Evolutionary conservation across 768 basidiomycete genomes (phyloP).

Genomic region (Lactarius deliciosus): DNA sequence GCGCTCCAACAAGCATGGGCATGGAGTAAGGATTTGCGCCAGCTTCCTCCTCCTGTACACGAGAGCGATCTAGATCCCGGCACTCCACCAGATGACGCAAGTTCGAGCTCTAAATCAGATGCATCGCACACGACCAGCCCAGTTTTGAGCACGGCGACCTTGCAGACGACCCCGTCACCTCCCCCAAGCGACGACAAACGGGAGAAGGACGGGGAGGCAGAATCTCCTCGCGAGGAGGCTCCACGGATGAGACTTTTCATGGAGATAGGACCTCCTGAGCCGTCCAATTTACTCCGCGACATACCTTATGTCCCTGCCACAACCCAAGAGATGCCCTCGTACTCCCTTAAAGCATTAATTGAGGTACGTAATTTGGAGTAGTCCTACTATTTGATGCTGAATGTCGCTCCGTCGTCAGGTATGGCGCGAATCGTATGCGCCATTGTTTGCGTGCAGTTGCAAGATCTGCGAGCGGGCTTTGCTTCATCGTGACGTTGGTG

Average conservation of each 20-base stretch:
- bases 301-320: conserved; percentile 71
- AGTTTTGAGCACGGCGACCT: conserved; percentile 67
- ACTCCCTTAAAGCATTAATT: conserved; percentile 46
- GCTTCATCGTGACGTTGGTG: conserved; percentile 47
- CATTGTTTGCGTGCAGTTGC: conserved; percentile 70
- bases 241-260: conserved; percentile 37
- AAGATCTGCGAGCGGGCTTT: conserved; percentile 71
- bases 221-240: conserved; percentile 32
- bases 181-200: conserved; percentile 51
- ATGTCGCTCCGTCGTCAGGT: conserved; percentile 42
- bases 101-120: conserved; percentile 48
- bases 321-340: conserved; percentile 48
- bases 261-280: conserved; percentile 58
- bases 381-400: background rate
- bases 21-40: conserved; percentile 76
- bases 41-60: conserved; percentile 7
- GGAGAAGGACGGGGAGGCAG: conserved; percentile 38
- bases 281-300: conserved; percentile 58
- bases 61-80: conserved; percentile 22
- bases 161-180: conserved; percentile 78
- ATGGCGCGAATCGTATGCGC: conserved; percentile 74
- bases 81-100: conserved; percentile 44
- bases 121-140: conserved; percentile 67
- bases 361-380: conserved; percentile 43
- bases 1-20: conserved; percentile 57